Evolutionary conservation across 495 filamentous ascomycete genomes (phyloP).

Genomic region (Xylaria grammica): DNA sequence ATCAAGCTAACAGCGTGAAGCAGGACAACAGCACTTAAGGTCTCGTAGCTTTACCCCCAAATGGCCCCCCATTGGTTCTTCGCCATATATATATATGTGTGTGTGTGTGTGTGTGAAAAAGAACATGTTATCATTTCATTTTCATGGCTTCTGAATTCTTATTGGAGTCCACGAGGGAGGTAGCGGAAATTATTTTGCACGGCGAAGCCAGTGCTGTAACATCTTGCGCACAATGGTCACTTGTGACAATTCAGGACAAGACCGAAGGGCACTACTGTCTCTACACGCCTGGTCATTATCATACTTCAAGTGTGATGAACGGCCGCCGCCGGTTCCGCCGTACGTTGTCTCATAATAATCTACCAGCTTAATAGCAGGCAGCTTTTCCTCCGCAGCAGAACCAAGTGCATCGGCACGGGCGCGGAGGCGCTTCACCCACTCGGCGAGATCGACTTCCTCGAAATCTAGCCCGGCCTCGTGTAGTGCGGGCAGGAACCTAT

Average conservation of each 20-base stretch:
- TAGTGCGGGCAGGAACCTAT: conserved; percentile 49
- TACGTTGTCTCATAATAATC: conserved; percentile 54
- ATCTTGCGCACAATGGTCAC: conserved; percentile 32
- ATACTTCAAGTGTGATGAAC: conserved; percentile 23
- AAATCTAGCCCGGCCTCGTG: conserved; percentile 47
- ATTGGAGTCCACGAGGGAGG: background rate
- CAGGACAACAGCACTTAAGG: background rate
- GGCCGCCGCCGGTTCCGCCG: conserved; percentile 18
- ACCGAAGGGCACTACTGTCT: conserved; percentile 29
- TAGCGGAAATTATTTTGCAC: background rate
- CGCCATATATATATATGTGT: background rate
- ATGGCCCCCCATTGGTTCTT: background rate
- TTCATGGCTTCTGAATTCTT: background rate
- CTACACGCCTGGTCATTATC: conserved; percentile 28
- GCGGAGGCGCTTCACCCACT: conserved; percentile 54
- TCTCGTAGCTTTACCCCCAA: background rate
- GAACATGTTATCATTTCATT: background rate
- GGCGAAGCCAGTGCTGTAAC: conserved; percentile 30
- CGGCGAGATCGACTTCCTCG: conserved; percentile 45
- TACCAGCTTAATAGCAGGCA: conserved; percentile 53
- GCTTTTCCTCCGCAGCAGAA: conserved; percentile 35
- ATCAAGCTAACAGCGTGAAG: background rate
- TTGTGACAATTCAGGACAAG: conserved; percentile 29
- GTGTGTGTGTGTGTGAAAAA: too few relatives aligned
- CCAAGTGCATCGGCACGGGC: conserved; percentile 38